Percentiles rank a stretch among this genome's conserved stretches.
These are phyloP conservation scores for Picochlorum costavermella DNA, from an alignment of 139 green algal genomes.

Conservation along the genomic window DNA sequence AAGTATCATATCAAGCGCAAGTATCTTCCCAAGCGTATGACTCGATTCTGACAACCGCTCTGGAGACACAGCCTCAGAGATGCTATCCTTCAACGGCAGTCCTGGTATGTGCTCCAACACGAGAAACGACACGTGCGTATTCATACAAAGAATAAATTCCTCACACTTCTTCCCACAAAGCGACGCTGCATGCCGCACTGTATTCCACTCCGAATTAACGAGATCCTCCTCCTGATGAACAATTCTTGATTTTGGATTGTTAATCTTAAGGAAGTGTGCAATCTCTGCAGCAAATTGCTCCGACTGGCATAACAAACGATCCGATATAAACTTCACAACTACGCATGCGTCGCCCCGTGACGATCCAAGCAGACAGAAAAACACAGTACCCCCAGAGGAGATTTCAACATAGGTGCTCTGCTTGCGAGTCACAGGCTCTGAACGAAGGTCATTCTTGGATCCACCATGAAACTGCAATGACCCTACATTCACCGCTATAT, in stretches of 20 bases:
- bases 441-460: not conserved
- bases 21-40: constrained; percentile 51
- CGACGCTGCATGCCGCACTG: not conserved
- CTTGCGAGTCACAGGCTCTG: not conserved
- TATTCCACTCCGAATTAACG: constrained; percentile 30
- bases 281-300: constrained; percentile 80
- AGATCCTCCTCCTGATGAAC: constrained; percentile 22
- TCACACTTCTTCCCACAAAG: not conserved
- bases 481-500: not conserved
- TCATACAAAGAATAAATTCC: constrained; percentile 45
- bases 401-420: constrained; percentile 31
- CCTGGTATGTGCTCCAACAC: constrained; percentile 59
- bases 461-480: not conserved
- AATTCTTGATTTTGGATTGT: constrained; percentile 52
- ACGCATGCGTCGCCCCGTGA: constrained; percentile 16
- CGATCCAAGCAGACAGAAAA: constrained; percentile 64
- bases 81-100: constrained; percentile 27
- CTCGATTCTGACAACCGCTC: constrained; percentile 18
- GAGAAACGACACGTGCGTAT: constrained; percentile 7
- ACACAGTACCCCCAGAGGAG: constrained; percentile 63
- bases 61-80: constrained; percentile 26
- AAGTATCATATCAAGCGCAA: constrained; percentile 69
- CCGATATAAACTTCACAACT: constrained; percentile 60
- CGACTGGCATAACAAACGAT: constrained; percentile 43
- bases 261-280: constrained; percentile 58